These are phyloP conservation scores for Phytophthora cactorum DNA, from an alignment of 352 stramenopile species.

Conservation along the genomic window DNA sequence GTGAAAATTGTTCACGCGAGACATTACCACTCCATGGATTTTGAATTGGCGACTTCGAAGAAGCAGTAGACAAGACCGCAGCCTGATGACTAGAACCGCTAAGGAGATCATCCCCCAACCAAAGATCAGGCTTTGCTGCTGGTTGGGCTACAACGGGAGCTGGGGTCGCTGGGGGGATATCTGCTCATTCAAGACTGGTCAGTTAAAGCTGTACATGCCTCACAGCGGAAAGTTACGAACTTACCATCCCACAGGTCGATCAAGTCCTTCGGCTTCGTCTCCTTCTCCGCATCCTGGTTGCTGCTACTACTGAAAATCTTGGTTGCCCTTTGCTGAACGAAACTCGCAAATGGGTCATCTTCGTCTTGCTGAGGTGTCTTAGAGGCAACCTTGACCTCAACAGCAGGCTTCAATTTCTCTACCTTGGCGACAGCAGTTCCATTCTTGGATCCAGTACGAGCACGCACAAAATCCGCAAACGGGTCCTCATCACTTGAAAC, in stretches of 20 bases:
- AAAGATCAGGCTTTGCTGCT: constrained; percentile 27
- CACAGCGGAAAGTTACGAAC: neutral
- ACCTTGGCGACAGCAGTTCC: constrained; percentile 1
- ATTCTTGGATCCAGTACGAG: constrained; percentile 35
- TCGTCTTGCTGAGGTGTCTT: constrained; percentile 37
- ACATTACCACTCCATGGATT: constrained; percentile 31
- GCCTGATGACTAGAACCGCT: constrained; percentile 12
- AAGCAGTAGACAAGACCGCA: neutral
- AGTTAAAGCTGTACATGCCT: constrained; percentile 1
- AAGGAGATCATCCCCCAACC: constrained; percentile 27
- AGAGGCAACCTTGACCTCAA: constrained; percentile 11
- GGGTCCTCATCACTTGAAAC: constrained; percentile 52
- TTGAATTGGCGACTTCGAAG: constrained; percentile 6
- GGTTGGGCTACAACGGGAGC: constrained; percentile 5
- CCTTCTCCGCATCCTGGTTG: constrained; percentile 25
- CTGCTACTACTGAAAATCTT: constrained; percentile 44
- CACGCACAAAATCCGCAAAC: constrained; percentile 69
- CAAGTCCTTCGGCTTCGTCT: constrained; percentile 51
- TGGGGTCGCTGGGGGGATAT: constrained; percentile 8
- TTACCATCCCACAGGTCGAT: constrained; percentile 77
- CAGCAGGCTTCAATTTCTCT: constrained; percentile 8
- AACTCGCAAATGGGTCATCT: constrained; percentile 71
- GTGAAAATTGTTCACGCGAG: neutral
- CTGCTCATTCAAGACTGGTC: constrained; percentile 10
- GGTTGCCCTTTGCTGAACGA: constrained; percentile 56